Evolutionary conservation across 345 rosid genomes (phyloP), one percentile per base, ranked within the genome.

Genomic region (Gossypium australe): DNA sequence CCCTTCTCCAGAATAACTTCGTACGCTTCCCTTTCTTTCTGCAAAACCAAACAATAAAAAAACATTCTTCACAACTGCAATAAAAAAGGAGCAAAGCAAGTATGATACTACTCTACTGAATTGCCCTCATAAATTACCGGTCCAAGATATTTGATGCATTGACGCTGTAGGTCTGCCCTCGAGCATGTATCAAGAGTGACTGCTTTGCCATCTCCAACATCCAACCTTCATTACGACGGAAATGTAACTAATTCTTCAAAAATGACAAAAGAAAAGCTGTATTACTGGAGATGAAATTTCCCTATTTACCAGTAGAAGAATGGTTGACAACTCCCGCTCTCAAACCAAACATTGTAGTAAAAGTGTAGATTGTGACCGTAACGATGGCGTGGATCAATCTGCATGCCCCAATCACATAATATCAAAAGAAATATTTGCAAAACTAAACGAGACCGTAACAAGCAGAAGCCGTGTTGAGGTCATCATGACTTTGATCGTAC

Each of bases 341-440:
- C 77, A 25, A 86, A 81, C 93, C 95, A 92, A 14, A 87, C 79
- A 75, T 87, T 84, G 70, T 88, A 91, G 58, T 93, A 93, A 4
- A 82, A 71, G 72, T 87, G 92, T 44, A 93, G 81, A 60, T 91
- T 93, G 78, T 87, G 89, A n/a, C 98, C 98, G 68, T 93, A 91
- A 16, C 98, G 84, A 79, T 93, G 97, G 27, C 89, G 83, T 45
- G 98, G 94, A 66, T 93, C 98, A 69, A 93, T 93, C 97, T 93
- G 78, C 17, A 25, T 60, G 16, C 24, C 1, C 24, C 20, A 53
- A 17, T 5, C 20, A 16, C 57, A 53, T 34, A 6, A 34, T 34
- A 34, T 34, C 7, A 4, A 34, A 34, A 7, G 41, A 34, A 34
- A 34, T 34, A 34, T 34, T 34, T 34, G 7, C 5, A 34, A 34